A percentile compares a stretch with the other conserved stretches of the same genome.
Conservation (phyloP, 257 asterid species). For the Gardenia jasminoides region DNA sequence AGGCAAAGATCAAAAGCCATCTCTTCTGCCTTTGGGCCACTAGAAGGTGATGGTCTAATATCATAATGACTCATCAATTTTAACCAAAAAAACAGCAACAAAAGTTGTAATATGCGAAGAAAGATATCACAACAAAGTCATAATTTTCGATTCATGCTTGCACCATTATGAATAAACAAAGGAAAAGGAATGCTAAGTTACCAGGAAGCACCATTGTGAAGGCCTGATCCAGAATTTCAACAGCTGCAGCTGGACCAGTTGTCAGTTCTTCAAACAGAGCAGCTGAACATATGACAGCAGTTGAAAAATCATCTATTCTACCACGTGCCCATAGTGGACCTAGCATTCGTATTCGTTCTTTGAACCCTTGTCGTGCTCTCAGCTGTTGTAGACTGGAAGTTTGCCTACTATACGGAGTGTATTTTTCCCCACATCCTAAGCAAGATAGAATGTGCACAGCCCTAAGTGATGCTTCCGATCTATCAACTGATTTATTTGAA, state of each 20-base stretch:
- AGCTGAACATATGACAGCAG: conserved; percentile 78
- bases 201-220: conserved; percentile 97
- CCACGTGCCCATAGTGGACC: conserved; percentile 76
- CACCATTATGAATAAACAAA: neutral
- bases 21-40: neutral
- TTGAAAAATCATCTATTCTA: conserved; percentile 63
- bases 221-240: conserved; percentile 68
- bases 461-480: conserved; percentile 53
- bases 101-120: neutral
- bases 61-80: neutral
- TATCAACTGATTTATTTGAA: conserved; percentile 38
- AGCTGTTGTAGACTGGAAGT: conserved; percentile 70
- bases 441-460: conserved; percentile 87
- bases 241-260: conserved; percentile 64
- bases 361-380: conserved; percentile 92
- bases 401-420: conserved; percentile 61
- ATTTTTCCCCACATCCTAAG: conserved; percentile 75
- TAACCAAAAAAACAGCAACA: neutral
- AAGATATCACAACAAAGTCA: conserved; percentile 3
- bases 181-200: conserved; percentile 21
- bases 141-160: neutral
- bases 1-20: neutral
- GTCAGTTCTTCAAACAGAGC: conserved; percentile 88
- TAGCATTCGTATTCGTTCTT: conserved; percentile 59
- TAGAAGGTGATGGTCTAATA: neutral